Percentiles rank a stretch among this genome's conserved stretches.
Conservation (phyloP, 495 filamentous ascomycete species). For the Podospora australis region DNA sequence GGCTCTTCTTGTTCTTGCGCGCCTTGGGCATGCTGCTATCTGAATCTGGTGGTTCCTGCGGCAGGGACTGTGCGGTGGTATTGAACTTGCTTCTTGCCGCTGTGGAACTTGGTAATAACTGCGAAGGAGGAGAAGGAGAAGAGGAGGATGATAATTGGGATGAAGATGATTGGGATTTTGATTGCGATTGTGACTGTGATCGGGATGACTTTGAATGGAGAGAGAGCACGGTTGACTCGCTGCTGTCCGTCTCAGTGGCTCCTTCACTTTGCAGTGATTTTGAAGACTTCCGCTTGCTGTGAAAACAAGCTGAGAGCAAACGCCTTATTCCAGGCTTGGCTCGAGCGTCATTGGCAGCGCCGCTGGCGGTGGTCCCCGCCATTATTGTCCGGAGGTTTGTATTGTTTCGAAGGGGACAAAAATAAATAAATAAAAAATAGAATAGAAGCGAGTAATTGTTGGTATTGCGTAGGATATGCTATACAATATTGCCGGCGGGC, state of each 20-base stretch:
- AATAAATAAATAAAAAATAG: too few species aligned
- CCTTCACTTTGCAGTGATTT: constrained; percentile 14
- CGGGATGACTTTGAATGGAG: background rate
- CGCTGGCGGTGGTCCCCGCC: background rate
- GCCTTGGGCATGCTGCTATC: constrained; percentile 9
- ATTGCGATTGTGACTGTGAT: background rate
- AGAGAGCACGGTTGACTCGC: constrained; percentile 5
- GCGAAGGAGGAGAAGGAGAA: background rate
- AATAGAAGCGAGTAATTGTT: too few species aligned
- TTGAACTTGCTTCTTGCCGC: too few species aligned
- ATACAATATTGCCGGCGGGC: too few species aligned
- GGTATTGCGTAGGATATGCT: too few species aligned
- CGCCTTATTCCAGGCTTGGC: constrained; percentile 19
- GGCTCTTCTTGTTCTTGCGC: constrained; percentile 6
- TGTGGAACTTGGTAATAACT: too few species aligned
- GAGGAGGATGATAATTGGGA: background rate
- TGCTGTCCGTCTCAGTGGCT: constrained; percentile 22
- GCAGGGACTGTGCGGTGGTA: background rate
- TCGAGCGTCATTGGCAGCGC: background rate
- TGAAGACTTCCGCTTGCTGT: constrained; percentile 12
- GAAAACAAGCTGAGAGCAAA: constrained; percentile 24
- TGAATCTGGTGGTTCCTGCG: background rate
- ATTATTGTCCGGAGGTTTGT: background rate
- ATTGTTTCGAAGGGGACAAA: too few species aligned
- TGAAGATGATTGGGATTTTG: background rate